Evolutionary conservation across 2,329 filamentous ascomycete species (phyloP).

Genomic region (Penicillium thymicola): DNA sequence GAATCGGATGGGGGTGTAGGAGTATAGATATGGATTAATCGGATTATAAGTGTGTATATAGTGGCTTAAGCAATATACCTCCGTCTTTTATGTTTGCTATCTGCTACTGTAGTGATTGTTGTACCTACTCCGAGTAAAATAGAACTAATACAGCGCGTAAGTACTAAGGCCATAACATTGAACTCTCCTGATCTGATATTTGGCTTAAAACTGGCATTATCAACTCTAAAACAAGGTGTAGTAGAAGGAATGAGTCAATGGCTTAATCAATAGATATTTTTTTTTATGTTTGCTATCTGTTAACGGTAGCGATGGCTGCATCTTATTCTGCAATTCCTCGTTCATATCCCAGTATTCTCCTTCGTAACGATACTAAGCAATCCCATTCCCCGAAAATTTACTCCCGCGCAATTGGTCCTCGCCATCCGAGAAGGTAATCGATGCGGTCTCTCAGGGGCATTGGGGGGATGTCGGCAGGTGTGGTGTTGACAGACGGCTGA

Average conservation of each 20-base stretch:
- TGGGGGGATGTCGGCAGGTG: not conserved
- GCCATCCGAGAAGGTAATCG: conserved; percentile 36
- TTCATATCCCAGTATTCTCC: not conserved
- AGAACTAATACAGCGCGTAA: too few relatives aligned
- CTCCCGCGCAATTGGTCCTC: conserved; percentile 20
- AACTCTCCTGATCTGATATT: too few relatives aligned
- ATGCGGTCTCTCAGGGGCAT: conserved; percentile 26
- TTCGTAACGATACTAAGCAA: not conserved
- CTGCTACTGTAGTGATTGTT: too few relatives aligned
- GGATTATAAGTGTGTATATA: not conserved
- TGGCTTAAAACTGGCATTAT: too few relatives aligned
- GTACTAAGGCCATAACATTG: too few relatives aligned
- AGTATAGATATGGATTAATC: too few relatives aligned
- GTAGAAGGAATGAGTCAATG: too few relatives aligned
- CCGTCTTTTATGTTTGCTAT: not conserved
- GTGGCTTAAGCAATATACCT: not conserved
- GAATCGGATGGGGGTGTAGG: not conserved
- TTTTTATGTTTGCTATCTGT: not conserved
- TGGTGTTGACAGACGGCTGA: not conserved
- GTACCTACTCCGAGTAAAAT: too few relatives aligned
- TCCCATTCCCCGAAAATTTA: not conserved
- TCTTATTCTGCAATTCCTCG: not conserved
- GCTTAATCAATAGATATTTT: not conserved
- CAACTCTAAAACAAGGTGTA: too few relatives aligned
- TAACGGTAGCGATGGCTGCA: not conserved